Evolutionary conservation across 2,329 filamentous ascomycete genomes (phyloP).

Genomic region (Cercospora sesami): DNA sequence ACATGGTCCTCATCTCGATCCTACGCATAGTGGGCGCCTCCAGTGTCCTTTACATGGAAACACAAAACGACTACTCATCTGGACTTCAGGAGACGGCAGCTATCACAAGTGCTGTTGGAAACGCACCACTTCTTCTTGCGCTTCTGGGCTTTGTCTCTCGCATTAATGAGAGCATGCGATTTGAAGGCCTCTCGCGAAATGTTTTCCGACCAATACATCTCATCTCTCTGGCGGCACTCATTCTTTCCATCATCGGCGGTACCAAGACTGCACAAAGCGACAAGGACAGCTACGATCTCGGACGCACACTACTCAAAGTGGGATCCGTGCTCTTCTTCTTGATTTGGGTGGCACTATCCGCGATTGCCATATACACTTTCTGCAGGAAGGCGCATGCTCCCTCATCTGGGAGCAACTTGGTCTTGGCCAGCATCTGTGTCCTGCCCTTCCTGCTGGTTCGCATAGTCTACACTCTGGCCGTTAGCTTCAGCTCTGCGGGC

Average conservation of each 20-base stretch:
- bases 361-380: conserved; percentile 17
- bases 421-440: conserved; percentile 30
- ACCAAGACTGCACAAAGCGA: conserved; percentile 10
- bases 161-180: conserved; percentile 27
- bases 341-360: conserved; percentile 26
- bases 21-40: conserved; percentile 34
- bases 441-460: conserved; percentile 38
- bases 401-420: conserved; percentile 23
- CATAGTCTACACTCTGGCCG: conserved; percentile 38
- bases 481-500: conserved; percentile 23
- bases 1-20: conserved; percentile 31
- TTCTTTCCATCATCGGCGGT: conserved; percentile 34
- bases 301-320: conserved; percentile 25
- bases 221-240: conserved; percentile 27
- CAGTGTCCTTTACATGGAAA: conserved; percentile 30
- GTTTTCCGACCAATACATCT: conserved; percentile 31
- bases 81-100: conserved; percentile 28
- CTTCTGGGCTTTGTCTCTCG: conserved; percentile 31
- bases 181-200: conserved; percentile 12
- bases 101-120: conserved; percentile 33
- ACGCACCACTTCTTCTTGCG: conserved; percentile 32
- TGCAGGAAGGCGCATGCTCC: conserved; percentile 16
- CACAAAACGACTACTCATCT: conserved; percentile 25
- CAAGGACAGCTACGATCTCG: conserved; percentile 13
- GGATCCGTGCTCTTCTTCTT: conserved; percentile 29